These are phyloP conservation scores for Pugionium dolabratum DNA, from an alignment of 345 rosid genomes.

Conservation along the genomic window DNA sequence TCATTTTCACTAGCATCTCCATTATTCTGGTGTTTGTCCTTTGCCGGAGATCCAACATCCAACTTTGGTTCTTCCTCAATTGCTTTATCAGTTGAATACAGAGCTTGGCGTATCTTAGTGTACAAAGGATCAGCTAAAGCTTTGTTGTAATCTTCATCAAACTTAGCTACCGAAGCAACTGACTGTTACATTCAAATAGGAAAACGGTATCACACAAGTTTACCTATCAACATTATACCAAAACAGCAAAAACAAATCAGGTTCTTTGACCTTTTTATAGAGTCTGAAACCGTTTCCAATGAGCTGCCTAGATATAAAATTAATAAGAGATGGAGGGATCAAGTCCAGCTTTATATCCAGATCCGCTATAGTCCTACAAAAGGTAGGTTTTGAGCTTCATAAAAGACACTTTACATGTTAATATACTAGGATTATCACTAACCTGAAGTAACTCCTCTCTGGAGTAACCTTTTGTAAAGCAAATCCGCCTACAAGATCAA, in stretches of 20 bases:
- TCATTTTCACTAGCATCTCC: constrained; percentile 17
- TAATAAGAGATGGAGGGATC: constrained; percentile 83
- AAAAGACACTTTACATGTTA: constrained; percentile 2
- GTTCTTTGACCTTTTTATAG: constrained; percentile 74
- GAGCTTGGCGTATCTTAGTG: constrained; percentile 51
- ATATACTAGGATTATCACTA: constrained; percentile 32
- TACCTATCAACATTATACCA: background rate
- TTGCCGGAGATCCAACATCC: background rate
- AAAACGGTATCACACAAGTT: background rate
- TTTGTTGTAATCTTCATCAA: constrained; percentile 62
- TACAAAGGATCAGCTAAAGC: constrained; percentile 74
- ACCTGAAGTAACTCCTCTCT: constrained; percentile 90
- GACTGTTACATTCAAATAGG: constrained; percentile 47
- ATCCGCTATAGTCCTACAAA: constrained; percentile 70
- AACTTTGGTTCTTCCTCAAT: constrained; percentile 28
- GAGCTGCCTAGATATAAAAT: constrained; percentile 89
- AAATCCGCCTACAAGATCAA: constrained; percentile 81
- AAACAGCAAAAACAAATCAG: constrained; percentile 3
- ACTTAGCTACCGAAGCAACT: constrained; percentile 60
- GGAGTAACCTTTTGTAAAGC: constrained; percentile 85
- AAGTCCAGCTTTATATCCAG: constrained; percentile 91
- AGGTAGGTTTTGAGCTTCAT: constrained; percentile 15
- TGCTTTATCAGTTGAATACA: constrained; percentile 41
- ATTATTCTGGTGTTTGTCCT: background rate
- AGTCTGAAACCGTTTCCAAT: constrained; percentile 85